phyloP scores from a whole-genome alignment of 2,329 filamentous ascomycete genomes.

The Venturia effusa region DNA sequence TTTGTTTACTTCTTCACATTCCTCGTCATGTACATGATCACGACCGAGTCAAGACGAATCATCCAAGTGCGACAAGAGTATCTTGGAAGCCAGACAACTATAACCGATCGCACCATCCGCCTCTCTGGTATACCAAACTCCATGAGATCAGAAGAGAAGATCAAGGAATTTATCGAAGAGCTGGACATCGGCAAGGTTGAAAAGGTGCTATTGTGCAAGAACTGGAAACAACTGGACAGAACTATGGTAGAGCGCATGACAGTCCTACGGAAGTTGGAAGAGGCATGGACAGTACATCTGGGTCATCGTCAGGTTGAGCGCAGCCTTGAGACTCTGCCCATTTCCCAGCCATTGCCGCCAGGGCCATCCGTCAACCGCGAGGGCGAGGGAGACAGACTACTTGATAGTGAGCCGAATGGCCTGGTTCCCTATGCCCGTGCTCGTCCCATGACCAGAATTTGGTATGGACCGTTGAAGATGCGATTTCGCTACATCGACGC shows the following conservation, averaged over 20 bases:
- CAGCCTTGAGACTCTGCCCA: conserved; percentile 37
- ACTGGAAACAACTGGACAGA: conserved; percentile 75
- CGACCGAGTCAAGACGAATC: conserved; percentile 72
- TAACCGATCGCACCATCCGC: conserved; percentile 88
- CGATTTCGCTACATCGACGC: conserved; percentile 69
- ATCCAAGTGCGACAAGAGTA: conserved; percentile 84
- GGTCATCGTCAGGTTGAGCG: conserved; percentile 43
- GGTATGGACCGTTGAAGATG: conserved; percentile 67
- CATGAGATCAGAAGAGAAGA: conserved; percentile 67
- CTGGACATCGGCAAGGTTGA: conserved; percentile 85
- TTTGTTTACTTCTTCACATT: conserved; percentile 89
- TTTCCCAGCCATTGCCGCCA: conserved; percentile 35
- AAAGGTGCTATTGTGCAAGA: conserved; percentile 70
- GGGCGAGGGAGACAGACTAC: conserved; percentile 49
- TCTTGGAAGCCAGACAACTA: conserved; percentile 84
- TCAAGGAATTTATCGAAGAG: conserved; percentile 79
- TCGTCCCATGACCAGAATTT: conserved; percentile 60
- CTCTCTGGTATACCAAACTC: conserved; percentile 77
- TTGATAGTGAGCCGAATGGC: conserved; percentile 34
- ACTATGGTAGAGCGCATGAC: conserved; percentile 57
- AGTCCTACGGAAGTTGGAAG: conserved; percentile 64
- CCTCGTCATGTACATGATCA: conserved; percentile 71
- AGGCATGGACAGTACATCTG: conserved; percentile 71
- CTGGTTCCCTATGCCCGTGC: conserved; percentile 33
- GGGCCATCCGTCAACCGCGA: conserved; percentile 25